Evolutionary conservation across 768 basidiomycete species (phyloP), one percentile per base, ranked within the genome.

Genomic region (Mrakia frigida): DNA sequence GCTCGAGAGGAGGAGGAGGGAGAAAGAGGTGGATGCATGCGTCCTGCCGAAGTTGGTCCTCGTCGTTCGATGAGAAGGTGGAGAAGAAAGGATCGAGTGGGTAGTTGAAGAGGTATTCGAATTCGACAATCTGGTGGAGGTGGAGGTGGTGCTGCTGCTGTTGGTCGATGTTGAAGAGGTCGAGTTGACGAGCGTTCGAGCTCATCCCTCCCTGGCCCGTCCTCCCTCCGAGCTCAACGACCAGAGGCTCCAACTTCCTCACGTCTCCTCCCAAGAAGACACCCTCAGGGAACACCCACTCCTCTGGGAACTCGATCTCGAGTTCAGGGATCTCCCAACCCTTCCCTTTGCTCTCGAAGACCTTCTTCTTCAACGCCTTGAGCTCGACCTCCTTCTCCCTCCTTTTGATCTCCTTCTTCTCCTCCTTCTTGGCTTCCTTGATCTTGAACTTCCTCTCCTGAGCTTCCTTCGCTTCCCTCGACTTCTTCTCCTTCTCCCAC

Each of bases 261-360:
- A 43, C 69, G 14, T 50, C 70, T 7, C 53, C 70, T n/a, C 70
- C 70, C 31, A 71, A n/a, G 35, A 63, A 63, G 33, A 63, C 21
- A 3, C 61, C 61, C 16, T 31, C 61, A 9, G 61, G 61, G 14
- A 37, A 63, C 1, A 63, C 61, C 61, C 61, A 63, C 61, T 63
- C 61, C 61, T 63, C 33, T 6, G 61, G 33, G 7, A 33, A 63
- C 31, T 33, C 61, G 33, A 63, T 63, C 33, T 63, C 33, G 14
- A 63, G 31, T 33, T 63, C 7, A 5, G 61, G 61, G 31, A 63
- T 37, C 61, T 37, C 61, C 61, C 61, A 63, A 14, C 61, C 61
- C 14, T 63, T 63, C 35, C 61, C 61, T 6, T 5, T 16, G 14
- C 16, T 33, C 61, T 63, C 61, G 14, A 63, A 63, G 10, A 35